Evolutionary conservation across 306 rosid species (phyloP), one percentile per base, ranked within the genome.

Genomic region (Quercus cerris): DNA sequence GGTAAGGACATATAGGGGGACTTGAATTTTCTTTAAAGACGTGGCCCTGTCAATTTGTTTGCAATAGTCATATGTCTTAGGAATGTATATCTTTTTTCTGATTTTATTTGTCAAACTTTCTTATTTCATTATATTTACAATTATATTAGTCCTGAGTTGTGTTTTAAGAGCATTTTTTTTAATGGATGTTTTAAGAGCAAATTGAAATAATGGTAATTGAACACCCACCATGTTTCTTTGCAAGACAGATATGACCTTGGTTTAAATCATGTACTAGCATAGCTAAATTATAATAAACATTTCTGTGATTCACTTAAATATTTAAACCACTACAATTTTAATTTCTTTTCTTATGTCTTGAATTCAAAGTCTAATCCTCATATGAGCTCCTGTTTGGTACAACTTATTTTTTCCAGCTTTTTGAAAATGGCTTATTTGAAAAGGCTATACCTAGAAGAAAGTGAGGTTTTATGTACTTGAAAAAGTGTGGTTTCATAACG

Each of bases 1-100:
- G 97, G 99, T 95, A 83, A 80, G 96, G 79, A 22, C 69, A 49
- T 23, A 33, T 54, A 46, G 67, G 58, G 71, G 55, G 67, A 63
- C 61, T 77, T 69, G 72, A 58, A 77, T 77, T 27, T 35, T 28
- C 51, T 5, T 73, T 55, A 46, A 76, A 71, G 49, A 19, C 28
- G 52, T 68, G 69, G 55, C 68, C 46, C 74, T 44, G 35, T 57
- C 11, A 57, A 64, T 64, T 76, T 59, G 46, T 78, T 30, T 10
- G 52, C 49, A 28, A 5, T 56, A 4, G 15, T 35, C 56, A 46
- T 68, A 12, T 78, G 18, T 70, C 6, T 59, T 27, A 35, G 52
- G 69, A 75, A 25, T 66, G 44, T 73, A 11, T 62, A 41, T 41
- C 33, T 22, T 3, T 25, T 55, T 17, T 8, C 28, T 71, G 66